phyloP scores from a whole-genome alignment of 129 eudicot species.

The Pittosporum tobira region DNA sequence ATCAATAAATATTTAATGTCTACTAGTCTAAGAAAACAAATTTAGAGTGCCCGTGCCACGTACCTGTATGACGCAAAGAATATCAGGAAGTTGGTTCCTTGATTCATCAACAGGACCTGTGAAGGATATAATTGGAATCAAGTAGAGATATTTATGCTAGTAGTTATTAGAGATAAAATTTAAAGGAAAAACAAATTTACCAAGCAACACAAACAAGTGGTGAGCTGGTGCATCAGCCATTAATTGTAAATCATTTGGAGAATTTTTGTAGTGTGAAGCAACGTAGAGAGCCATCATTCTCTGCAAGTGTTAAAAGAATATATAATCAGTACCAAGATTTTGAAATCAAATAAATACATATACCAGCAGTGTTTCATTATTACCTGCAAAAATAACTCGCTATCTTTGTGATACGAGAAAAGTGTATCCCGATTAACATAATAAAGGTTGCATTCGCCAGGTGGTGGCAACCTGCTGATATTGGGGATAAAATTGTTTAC shows the following conservation, averaged over 20 bases:
- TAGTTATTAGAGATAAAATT: neutral
- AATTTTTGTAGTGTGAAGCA: constrained; percentile 96
- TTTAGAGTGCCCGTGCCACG: neutral
- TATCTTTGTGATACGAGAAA: constrained; percentile 91
- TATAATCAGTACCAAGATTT: constrained; percentile 12
- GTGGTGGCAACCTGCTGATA: constrained; percentile 86
- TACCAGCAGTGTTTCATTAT: neutral
- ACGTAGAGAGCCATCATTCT: constrained; percentile 96
- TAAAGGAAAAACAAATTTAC: constrained; percentile 22
- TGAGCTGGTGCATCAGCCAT: constrained; percentile 99
- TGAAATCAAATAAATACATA: neutral
- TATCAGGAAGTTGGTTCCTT: constrained; percentile 85
- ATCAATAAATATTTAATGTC: constrained; percentile 2
- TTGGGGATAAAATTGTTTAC: constrained; percentile 68
- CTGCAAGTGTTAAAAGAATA: constrained; percentile 40
- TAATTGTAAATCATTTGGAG: constrained; percentile 90
- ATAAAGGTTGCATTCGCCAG: constrained; percentile 82
- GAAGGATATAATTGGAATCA: neutral
- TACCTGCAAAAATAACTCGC: constrained; percentile 92
- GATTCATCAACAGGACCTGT: constrained; percentile 97
- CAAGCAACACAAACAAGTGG: constrained; percentile 90
- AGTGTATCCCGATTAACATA: constrained; percentile 96
- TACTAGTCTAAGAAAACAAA: neutral
- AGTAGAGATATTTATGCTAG: neutral
- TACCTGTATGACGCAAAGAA: constrained; percentile 94